Conservation (phyloP, 768 basidiomycete genomes). For the Dioszegia hungarica region DNA sequence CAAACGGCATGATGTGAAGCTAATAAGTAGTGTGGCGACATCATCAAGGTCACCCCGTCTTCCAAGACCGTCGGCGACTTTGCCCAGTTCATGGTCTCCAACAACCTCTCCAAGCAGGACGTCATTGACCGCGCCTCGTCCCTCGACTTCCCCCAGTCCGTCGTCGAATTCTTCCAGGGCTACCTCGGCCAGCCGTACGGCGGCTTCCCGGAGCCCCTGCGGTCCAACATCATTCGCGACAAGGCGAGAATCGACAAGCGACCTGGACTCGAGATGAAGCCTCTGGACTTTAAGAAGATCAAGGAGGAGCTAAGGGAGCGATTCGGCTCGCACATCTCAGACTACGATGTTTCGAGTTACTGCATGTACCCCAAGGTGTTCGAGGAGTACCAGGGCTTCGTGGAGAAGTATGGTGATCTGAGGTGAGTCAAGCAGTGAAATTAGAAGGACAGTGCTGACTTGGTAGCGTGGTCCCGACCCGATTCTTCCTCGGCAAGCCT, state of each 20-base stretch:
- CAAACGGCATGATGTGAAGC: background rate
- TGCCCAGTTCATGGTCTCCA: slow-evolving; percentile 98
- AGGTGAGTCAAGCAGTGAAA: slow-evolving; percentile 56
- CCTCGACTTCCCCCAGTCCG: slow-evolving; percentile 86
- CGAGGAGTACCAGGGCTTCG: slow-evolving; percentile 91
- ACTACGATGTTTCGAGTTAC: slow-evolving; percentile 87
- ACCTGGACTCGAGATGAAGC: slow-evolving; percentile 79
- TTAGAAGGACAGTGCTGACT: slow-evolving; percentile 2
- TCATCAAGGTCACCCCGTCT: slow-evolving; percentile 98
- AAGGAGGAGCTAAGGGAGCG: slow-evolving; percentile 86
- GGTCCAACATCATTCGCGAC: slow-evolving; percentile 83
- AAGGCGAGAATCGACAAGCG: slow-evolving; percentile 90
- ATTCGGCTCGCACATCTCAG: slow-evolving; percentile 91
- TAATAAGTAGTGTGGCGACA: slow-evolving; percentile 75
- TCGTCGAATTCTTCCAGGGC: slow-evolving; percentile 93
- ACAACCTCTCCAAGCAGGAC: slow-evolving; percentile 78
- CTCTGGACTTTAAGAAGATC: slow-evolving; percentile 93
- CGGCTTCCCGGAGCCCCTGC: slow-evolving; percentile 96
- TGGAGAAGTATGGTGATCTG: slow-evolving; percentile 91
- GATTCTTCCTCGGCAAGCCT: slow-evolving; percentile 93
- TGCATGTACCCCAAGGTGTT: slow-evolving; percentile 99
- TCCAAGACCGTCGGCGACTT: slow-evolving; percentile 99
- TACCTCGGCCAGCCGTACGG: slow-evolving; percentile 97
- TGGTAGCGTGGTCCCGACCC: slow-evolving; percentile 84
- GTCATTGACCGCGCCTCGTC: slow-evolving; percentile 79